These are phyloP conservation scores for Chenopodium formosanum DNA, from an alignment of 148 eudicot species.

Conservation along the genomic window DNA sequence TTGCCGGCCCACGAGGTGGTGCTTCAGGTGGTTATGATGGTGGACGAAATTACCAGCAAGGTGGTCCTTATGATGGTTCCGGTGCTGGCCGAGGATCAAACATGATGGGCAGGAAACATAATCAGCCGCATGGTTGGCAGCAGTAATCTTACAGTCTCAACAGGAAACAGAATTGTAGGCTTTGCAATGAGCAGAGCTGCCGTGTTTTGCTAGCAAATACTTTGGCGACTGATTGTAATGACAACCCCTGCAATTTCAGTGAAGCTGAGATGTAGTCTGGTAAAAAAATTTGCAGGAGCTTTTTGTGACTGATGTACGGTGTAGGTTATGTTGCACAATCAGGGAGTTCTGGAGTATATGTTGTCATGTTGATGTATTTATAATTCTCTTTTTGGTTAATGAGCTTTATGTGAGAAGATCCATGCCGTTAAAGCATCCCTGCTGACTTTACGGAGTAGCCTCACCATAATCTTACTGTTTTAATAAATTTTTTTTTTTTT, in stretches of 20 bases:
- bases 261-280: neutral
- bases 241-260: neutral
- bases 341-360: neutral
- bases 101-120: slow-evolving; percentile 48
- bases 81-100: slow-evolving; percentile 53
- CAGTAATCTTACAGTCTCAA: slow-evolving; percentile 20
- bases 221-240: neutral
- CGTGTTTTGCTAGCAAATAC: neutral
- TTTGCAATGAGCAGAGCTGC: neutral
- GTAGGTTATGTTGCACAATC: neutral
- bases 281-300: neutral
- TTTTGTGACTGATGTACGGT: neutral
- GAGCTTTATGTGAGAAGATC: neutral
- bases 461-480: too few relatives aligned
- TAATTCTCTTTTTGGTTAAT: neutral
- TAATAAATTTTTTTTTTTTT: too few relatives aligned
- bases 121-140: slow-evolving; percentile 59
- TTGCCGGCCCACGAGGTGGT: slow-evolving; percentile 55
- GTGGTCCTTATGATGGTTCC: slow-evolving; percentile 51
- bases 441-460: neutral
- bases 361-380: neutral
- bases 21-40: slow-evolving; percentile 56
- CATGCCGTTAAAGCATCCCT: neutral
- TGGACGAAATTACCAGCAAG: slow-evolving; percentile 43
- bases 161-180: neutral